A percentile compares a stretch with the other conserved stretches of the same genome.
phyloP scores from a whole-genome alignment of 192 early-diverging fungal genomes.

The Dissophora globulifera region DNA sequence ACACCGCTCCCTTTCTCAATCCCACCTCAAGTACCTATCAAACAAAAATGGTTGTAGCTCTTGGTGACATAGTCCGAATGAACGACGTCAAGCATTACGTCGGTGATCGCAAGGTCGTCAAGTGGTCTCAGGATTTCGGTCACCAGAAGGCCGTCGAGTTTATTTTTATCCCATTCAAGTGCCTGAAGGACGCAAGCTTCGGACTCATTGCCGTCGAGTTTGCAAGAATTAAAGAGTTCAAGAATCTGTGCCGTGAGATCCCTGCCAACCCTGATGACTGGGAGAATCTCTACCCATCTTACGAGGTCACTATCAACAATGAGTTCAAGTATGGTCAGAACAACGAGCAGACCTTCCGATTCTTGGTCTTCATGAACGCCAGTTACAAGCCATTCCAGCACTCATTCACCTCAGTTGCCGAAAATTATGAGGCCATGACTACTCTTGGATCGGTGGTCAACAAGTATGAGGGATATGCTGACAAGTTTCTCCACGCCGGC shows the following conservation, averaged over 20 bases:
- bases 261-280: constrained; percentile 4
- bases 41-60: constrained; percentile 18
- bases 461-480: too few species aligned
- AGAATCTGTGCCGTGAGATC: constrained; percentile 8
- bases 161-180: constrained; percentile 11
- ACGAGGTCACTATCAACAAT: constrained; percentile 7
- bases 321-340: constrained; percentile 35
- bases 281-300: not conserved
- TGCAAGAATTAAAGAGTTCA: constrained; percentile 13
- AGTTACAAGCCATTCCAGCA: constrained; percentile 29
- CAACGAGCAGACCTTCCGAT: constrained; percentile 15
- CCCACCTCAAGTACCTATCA: constrained; percentile 1
- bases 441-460: constrained; percentile 6
- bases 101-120: constrained; percentile 5
- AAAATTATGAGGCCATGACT: constrained; percentile 12
- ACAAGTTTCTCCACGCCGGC: too few species aligned
- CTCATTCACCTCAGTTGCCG: constrained; percentile 18
- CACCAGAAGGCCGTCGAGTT: constrained; percentile 18
- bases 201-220: constrained; percentile 25
- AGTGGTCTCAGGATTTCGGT: constrained; percentile 19
- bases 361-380: constrained; percentile 31
- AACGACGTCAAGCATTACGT: constrained; percentile 18
- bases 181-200: constrained; percentile 1
- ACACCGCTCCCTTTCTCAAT: not conserved
- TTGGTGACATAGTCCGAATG: constrained; percentile 11